phyloP scores from a whole-genome alignment of 1,284 basidiomycete genomes.

The Malassezia arunalokei region DNA sequence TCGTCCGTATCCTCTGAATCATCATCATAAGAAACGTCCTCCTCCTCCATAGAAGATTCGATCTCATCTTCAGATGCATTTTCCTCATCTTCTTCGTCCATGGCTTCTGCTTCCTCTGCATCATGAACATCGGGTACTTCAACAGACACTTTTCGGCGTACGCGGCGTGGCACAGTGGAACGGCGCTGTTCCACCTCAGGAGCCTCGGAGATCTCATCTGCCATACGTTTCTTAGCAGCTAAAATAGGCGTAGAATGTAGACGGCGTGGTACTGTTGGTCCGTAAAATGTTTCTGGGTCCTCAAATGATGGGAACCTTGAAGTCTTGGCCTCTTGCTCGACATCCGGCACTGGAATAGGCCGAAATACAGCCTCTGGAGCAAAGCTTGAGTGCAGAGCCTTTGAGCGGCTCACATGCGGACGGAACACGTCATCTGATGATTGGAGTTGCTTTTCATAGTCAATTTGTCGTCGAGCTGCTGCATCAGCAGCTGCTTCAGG shows the following conservation, averaged over 20 bases:
- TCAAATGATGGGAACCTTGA: neutral
- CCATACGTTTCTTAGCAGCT: neutral
- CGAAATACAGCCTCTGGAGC: neutral
- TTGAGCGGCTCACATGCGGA: neutral
- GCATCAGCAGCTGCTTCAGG: constrained; percentile 9
- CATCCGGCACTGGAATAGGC: neutral
- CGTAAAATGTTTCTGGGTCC: constrained; percentile 3
- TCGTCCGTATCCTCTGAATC: neutral
- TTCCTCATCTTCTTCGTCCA: neutral
- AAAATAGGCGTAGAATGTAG: neutral
- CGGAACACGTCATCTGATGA: constrained; percentile 8
- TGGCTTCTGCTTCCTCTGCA: neutral
- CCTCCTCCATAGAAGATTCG: neutral
- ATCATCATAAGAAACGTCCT: neutral
- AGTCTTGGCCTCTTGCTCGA: neutral
- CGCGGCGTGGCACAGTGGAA: neutral
- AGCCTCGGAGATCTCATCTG: constrained; percentile 1
- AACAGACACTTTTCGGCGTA: neutral
- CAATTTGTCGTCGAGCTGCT: constrained; percentile 3
- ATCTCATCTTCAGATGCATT: neutral
- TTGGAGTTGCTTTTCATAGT: constrained; percentile 1
- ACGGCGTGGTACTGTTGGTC: neutral
- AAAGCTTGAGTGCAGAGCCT: neutral
- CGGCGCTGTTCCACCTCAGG: neutral
- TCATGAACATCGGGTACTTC: neutral